Conservation (phyloP, 1,284 basidiomycete species). For the Leucoagaricus sp. region DNA sequence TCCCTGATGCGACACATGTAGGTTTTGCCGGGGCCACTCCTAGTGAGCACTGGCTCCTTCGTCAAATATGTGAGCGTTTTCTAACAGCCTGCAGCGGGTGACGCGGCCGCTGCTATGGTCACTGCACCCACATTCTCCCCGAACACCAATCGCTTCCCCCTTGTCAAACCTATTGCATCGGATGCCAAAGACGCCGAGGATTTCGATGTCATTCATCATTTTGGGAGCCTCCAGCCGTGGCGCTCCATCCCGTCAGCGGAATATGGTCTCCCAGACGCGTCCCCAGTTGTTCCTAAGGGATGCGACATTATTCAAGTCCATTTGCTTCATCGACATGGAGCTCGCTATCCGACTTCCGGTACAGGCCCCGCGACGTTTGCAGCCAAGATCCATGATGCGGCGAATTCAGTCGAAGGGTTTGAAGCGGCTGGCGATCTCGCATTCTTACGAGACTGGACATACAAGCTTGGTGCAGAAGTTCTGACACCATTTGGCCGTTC, state of each 20-base stretch:
- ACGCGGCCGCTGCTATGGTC: conserved; percentile 46
- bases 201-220: conserved; percentile 48
- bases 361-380: conserved; percentile 42
- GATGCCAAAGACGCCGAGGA: conserved; percentile 28
- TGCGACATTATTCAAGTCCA: conserved; percentile 55
- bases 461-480: conserved; percentile 57
- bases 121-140: conserved; percentile 45
- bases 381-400: conserved; percentile 39
- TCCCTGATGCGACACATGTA: conserved; percentile 44
- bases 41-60: conserved; percentile 26
- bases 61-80: background rate
- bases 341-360: conserved; percentile 49
- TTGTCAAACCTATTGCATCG: conserved; percentile 38
- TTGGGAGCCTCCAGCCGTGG: conserved; percentile 62
- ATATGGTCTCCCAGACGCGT: conserved; percentile 54
- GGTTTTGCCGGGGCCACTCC: conserved; percentile 49
- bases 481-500: conserved; percentile 59
- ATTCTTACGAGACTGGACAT: conserved; percentile 58
- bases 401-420: conserved; percentile 34
- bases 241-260: conserved; percentile 46
- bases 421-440: conserved; percentile 45
- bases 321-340: conserved; percentile 57
- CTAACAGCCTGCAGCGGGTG: conserved; percentile 37
- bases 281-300: conserved; percentile 48
- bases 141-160: conserved; percentile 36